Evolutionary conservation across 805 yeast genomes (phyloP).

Genomic region (Lipomyces yamanashiensis): DNA sequence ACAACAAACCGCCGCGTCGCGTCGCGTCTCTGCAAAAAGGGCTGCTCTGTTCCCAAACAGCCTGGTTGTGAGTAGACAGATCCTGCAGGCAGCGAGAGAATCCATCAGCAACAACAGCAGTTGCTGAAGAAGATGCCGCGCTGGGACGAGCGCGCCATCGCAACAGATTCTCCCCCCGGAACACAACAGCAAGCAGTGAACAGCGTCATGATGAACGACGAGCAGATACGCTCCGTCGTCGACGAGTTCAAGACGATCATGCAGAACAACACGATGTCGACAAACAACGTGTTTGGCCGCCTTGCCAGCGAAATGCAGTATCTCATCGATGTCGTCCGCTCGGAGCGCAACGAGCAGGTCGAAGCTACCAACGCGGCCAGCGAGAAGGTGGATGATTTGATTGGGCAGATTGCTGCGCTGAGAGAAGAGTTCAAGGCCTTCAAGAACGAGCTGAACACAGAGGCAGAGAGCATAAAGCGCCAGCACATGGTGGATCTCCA

Average conservation of each 20-base stretch:
- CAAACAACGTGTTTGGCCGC: slow-evolving; percentile 15
- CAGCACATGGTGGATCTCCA: slow-evolving; percentile 4
- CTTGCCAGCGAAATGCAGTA: slow-evolving; percentile 23
- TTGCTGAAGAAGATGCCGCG: slow-evolving; percentile 16
- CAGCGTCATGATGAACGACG: slow-evolving; percentile 21
- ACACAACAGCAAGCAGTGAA: slow-evolving; percentile 1
- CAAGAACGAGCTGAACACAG: slow-evolving; percentile 7
- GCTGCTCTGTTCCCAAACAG: not conserved
- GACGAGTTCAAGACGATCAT: slow-evolving; percentile 16
- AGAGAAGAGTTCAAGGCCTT: slow-evolving; percentile 18
- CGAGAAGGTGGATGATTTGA: slow-evolving; percentile 22
- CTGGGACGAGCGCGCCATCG: slow-evolving; percentile 27
- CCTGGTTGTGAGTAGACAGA: no score
- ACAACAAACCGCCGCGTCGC: slow-evolving; percentile 11
- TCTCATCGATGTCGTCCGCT: slow-evolving; percentile 14
- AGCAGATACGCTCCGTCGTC: slow-evolving; percentile 23
- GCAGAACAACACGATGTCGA: slow-evolving; percentile 22
- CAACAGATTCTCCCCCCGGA: slow-evolving; percentile 20
- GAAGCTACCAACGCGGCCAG: slow-evolving; percentile 7
- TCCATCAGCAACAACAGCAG: not conserved
- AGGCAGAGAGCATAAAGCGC: slow-evolving; percentile 13
- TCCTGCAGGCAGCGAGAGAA: not conserved
- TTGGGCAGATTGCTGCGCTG: slow-evolving; percentile 16
- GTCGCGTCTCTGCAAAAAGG: slow-evolving; percentile 8
- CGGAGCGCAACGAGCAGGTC: slow-evolving; percentile 18